Evolutionary conservation across 2,329 filamentous ascomycete genomes (phyloP), one percentile per base, ranked within the genome.

Genomic region (Sphaerulina musiva): DNA sequence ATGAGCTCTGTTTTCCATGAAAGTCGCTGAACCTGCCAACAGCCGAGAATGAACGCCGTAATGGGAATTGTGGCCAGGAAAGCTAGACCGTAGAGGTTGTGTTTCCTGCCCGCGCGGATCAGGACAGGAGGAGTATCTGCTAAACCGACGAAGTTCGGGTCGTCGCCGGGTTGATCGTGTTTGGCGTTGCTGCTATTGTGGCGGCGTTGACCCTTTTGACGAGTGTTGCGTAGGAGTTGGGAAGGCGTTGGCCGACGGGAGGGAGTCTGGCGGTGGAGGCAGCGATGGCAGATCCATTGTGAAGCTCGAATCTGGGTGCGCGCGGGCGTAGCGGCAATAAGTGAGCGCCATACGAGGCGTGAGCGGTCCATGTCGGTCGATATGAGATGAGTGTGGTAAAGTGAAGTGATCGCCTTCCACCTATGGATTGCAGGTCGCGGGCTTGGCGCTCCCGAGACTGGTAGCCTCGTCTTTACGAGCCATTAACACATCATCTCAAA

Each of bases 1-100:
- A 98, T 84, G 10, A 98, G 78, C 44, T 95, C 87, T 3, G 89
- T 90, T 71, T 98, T 98, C 91, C 92, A 95, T 55, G 85, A 83
- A 1, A 98, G 81, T 9, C 93, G 86, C 70, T 95, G 83, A 51
- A 98, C 87, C 70, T 98, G 93, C 93, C 93, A 98, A 59, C 89
- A 89, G 31, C 93, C 93, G 12, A 98, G 83, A 51, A 78, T 76
- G 71, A 98, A 95, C 9, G 93, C 89, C 1, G 91, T 96, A 56
- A 95, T 73, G 46, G 93, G 93, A 65, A 98, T 97, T 49, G 89
- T 88, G 78, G 63, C 43, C 48, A 70, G 59, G 54, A 68, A 44
- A 32, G 56, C 36, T 6, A 68, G 62, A 41, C 67, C 66, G 39
- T 55, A 44, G 29, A 52, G 59, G 1, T 89, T 88, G 75, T 96